Evolutionary conservation across 2,329 filamentous ascomycete species (phyloP), one percentile per base, ranked within the genome.

Genomic region (Cladosporium sp.): DNA sequence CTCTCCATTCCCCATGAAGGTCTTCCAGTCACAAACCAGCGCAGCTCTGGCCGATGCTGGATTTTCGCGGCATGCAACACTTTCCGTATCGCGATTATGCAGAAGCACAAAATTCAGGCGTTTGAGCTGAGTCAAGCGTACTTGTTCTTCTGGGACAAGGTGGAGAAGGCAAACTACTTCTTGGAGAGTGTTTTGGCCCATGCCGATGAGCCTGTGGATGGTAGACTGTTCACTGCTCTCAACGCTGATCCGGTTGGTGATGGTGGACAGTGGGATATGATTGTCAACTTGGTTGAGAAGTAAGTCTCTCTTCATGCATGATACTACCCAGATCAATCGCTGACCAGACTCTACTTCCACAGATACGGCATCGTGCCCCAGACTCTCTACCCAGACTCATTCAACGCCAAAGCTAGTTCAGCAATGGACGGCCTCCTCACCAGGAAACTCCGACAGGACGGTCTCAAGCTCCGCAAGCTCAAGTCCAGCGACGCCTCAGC

Each of bases 251-350:
- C 92, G 0, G 88, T 95, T 4, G 86, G 85, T 8, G 93, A 96
- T 75, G 92, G 93, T 32, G 92, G 93, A 0, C 92, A 96, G 77
- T 96, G 92, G 92, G 92, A 96, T 77, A 96, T 96, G 92, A 89
- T 92, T 5, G 89, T 87, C 68, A 96, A 95, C 73, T 81, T 96
- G 18, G 91, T 96, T 5, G 80, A 87, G 58, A 95, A 95, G 80
- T 96, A 95, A 74, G 92, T 92, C 26, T 21, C 4, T 18, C 18
- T 4, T 34, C 2, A 18, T n/a, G 5, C 7, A 7, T 1, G 18
- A 34, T n/a, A 12, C 15, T 32, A 10, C 24, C 15, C n/a, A 21
- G 24, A 24, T 11, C 24, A 8, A n/a, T 12, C 11, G 49, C 60
- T 64, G 28, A 64, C 34, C 18, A 30, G n/a, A n/a, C n/a, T n/a